phyloP scores from a whole-genome alignment of 768 basidiomycete genomes.

The Termitomyces eurrhizus region DNA sequence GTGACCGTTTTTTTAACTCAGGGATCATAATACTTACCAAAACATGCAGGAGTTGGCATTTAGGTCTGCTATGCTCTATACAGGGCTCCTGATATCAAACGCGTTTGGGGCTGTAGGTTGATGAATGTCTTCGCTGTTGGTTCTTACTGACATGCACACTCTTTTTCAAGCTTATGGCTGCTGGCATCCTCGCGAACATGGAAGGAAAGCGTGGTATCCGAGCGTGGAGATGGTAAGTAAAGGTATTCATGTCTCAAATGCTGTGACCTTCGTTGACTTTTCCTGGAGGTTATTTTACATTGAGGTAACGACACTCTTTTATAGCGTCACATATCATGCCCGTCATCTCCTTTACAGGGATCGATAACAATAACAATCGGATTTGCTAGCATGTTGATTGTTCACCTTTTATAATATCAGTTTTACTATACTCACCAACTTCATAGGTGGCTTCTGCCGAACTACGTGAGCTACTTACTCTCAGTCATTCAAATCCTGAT shows the following conservation, averaged over 20 bases:
- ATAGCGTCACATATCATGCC: not conserved
- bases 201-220: constrained; percentile 61
- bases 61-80: constrained; percentile 57
- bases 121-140: not conserved
- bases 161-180: constrained; percentile 54
- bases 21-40: not conserved
- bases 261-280: not conserved
- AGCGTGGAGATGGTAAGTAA: constrained; percentile 63
- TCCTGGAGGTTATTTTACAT: constrained; percentile 61
- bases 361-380: constrained; percentile 60
- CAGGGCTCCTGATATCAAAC: constrained; percentile 58
- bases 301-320: constrained; percentile 35
- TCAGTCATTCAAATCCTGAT: not conserved
- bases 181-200: constrained; percentile 70
- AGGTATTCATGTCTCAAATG: not conserved
- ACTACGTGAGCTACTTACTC: constrained; percentile 39
- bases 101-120: constrained; percentile 60
- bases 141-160: not conserved
- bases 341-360: constrained; percentile 36
- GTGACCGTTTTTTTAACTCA: constrained; percentile 19
- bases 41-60: constrained; percentile 56
- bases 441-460: constrained; percentile 52
- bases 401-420: not conserved
- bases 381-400: constrained; percentile 45
- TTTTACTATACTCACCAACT: not conserved